Evolutionary conservation across 2,329 filamentous ascomycete genomes (phyloP), one percentile per base, ranked within the genome.

Genomic region (Monilinia laxa): DNA sequence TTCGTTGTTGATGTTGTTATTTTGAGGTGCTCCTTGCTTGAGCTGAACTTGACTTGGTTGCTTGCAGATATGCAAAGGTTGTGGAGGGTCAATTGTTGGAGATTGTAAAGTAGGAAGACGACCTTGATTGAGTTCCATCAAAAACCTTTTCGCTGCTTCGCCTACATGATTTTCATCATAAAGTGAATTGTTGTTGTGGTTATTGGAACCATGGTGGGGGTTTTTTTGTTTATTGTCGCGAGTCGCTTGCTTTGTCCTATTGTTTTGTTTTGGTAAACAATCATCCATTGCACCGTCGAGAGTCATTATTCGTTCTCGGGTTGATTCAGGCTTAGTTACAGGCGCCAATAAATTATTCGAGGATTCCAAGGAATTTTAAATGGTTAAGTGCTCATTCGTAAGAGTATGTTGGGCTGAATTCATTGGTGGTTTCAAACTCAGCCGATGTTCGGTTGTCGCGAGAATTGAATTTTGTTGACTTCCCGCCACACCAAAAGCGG

Each of bases 51-150:
- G 68, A 56, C 53, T 67, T 42, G 68, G 67, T 25, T 70, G 49
- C 57, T 72, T 72, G 67, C 67, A 67, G 25, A 70, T 68, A n/a
- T 69, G 57, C 52, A 72, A 60, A 63, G 72, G 72, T 65, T 59
- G 67, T 11, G 67, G 64, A 25, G 65, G 59, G 57, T 12, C 57
- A 47, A 65, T 42, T 51, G 40, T 57, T 65, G 67, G 45, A 12
- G 58, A 62, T 40, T 62, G 58, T 51, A 62, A 12, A 18, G 58
- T 62, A 25, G 58, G 58, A 56, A 42, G 55, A 31, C 56, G 65
- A 14, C 65, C 59, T 56, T 64, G 51, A 49, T 62, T 69, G n/a
- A 64, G 25, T n/a, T 65, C 52, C 51, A 69, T 68, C 31, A 59
- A 49, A 31, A 62, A 53, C 28, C n/a, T 53, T 40, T 42, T 54